Base-by-base conservation (phyloP, 177 flowering plant species). In the Vitis hybrid region DNA sequence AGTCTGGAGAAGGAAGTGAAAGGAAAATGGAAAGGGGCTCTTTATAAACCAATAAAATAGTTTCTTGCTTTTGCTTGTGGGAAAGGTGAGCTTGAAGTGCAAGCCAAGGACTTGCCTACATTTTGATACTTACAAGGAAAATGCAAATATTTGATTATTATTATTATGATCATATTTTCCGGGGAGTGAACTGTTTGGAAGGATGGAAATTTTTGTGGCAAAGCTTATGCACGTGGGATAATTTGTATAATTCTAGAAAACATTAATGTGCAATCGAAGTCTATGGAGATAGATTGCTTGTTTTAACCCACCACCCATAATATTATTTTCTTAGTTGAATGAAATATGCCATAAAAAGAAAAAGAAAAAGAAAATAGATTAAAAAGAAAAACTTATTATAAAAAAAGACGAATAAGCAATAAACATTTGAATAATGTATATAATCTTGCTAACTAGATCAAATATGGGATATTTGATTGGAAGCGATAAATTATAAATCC, bases 41-140 rank as follows among this genome's bases (percentile, higher is more conserved):
- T 13, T 26, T 13, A 19, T 21, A 62, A 12, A 62, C 14, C 34
- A 32, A 32, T 10, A 62, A 40, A 7, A 62, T 18, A 2, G 9
- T 3, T 62, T 52, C 32, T 52, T 62, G 73, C 54, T 40, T 19
- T 70, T 62, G 73, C 67, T 70, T 70, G 73, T 12, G 56, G 56
- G 54, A 19, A 18, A 30, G 19, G 45, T 12, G 58, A 18, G 18
- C 66, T 62, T 70, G 73, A 14, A 70, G 73, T 70, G 61, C 34
- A 70, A 57, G 73, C 18, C 60, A 70, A 62, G 73, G 51, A 7
- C 64, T 62, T 40, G 11, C 40, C 13, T 34, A 62, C 40, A 30
- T 32, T 40, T 62, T 40, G 52, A 62, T 62, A 40, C 51, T 62
- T 62, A 7, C 21, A 62, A 62, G 64, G 52, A 34, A 62, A 57